These are phyloP conservation scores for Monilinia fructicola DNA, from an alignment of 2,329 filamentous ascomycete species.

Conservation along the genomic window DNA sequence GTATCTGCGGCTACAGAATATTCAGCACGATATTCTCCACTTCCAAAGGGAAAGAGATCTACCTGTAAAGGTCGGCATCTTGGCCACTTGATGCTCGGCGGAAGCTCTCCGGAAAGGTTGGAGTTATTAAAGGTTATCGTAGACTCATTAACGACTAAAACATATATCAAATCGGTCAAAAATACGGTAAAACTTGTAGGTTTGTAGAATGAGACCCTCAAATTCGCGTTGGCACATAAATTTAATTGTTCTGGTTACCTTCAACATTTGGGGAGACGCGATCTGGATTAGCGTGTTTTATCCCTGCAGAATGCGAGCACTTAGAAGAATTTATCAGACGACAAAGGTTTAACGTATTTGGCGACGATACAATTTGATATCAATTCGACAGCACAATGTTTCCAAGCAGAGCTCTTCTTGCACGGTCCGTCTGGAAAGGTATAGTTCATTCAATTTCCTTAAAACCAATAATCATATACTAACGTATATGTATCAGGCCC, in stretches of 20 bases:
- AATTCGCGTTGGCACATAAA: background rate
- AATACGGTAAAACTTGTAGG: slow-evolving; percentile 8
- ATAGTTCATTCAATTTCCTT: slow-evolving; percentile 27
- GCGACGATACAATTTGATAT: slow-evolving; percentile 8
- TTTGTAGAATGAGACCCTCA: background rate
- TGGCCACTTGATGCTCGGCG: slow-evolving; percentile 17
- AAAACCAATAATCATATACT: slow-evolving; percentile 8
- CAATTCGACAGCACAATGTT: slow-evolving; percentile 48
- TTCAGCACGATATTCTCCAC: slow-evolving; percentile 17
- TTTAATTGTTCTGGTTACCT: slow-evolving; percentile 13
- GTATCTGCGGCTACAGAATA: slow-evolving; percentile 60
- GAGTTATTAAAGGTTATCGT: background rate
- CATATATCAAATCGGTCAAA: background rate
- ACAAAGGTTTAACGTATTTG: slow-evolving; percentile 15
- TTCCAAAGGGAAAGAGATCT: slow-evolving; percentile 1
- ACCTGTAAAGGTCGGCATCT: slow-evolving; percentile 36
- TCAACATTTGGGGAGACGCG: slow-evolving; percentile 30
- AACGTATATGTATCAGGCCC: slow-evolving; percentile 52
- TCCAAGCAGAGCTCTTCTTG: slow-evolving; percentile 56
- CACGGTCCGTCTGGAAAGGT: slow-evolving; percentile 77
- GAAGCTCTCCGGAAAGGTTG: background rate
- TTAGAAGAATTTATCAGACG: slow-evolving; percentile 9
- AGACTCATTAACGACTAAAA: background rate
- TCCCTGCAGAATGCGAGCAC: slow-evolving; percentile 26
- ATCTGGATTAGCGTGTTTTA: slow-evolving; percentile 28